Evolutionary conservation across 179 eudicot species (phyloP), one percentile per base, ranked within the genome.

Genomic region (Amaranthus tricolor): DNA sequence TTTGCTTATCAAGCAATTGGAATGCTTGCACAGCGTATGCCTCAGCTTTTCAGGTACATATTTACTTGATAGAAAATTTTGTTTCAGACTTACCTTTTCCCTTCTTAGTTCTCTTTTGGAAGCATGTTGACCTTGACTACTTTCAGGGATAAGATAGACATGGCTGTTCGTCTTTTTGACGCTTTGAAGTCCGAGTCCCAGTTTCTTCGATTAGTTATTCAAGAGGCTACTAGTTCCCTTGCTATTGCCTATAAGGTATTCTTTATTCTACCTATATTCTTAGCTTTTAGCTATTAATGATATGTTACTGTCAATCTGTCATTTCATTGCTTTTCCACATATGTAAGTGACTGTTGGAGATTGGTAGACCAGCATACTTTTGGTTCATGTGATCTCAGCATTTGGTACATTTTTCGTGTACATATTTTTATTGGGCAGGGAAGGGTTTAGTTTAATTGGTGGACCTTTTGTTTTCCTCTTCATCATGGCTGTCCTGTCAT

Each of bases 1-100:
- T 94, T 92, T 82, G 93, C 93, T 74, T 94, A 85, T 81, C 97
- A 92, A 81, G 96, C 96, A 62, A 88, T 94, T 78, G 98, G 98
- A 78, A 82, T 88, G 84, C 94, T 94, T 76, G 89, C 97, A 50
- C 88, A 88, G 78, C 96, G 97, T 70, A 82, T 92, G 97, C 98
- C 98, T 82, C 90, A 89, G 71, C 98, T 94, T 81, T 94, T 92
- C 85, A 92, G 96, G 98, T 94, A 72, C 40, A 31, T 31, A 31
- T 31, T 31, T 31, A 31, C 40, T 31, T 31, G 40, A 31, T 31
- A 31, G 24, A 7, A 51, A 9, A 20, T 4, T 8, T 45, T 62
- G 51, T 64, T 64, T 60, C 72, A 55, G 52, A 48, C 49, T 44
- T 52, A 10, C 12, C 48, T 55, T 53, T 48, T 19, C 5, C 17